A percentile compares a stretch with the other conserved stretches of the same genome.
These are phyloP conservation scores for Crassisporium funariophilum DNA, from an alignment of 768 basidiomycete species.

Conservation along the genomic window DNA sequence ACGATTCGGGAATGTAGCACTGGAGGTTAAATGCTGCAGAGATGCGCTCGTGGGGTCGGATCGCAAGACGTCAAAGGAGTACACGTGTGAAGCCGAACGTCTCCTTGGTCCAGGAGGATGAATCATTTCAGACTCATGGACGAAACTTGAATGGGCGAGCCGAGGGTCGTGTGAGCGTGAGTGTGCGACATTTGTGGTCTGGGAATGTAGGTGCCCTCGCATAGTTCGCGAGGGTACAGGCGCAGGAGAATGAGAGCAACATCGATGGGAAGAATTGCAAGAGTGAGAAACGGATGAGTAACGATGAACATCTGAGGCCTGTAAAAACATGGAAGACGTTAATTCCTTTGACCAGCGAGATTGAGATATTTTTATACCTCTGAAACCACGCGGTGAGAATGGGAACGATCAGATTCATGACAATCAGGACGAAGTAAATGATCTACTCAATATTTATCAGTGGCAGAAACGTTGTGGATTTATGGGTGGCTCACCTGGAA, in stretches of 20 bases:
- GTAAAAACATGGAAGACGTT: not conserved
- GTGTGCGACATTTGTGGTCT: not conserved
- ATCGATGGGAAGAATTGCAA: not conserved
- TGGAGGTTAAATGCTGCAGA: conserved; percentile 46
- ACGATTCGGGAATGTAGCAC: conserved; percentile 38
- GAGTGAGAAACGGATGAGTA: not conserved
- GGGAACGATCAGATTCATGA: not conserved
- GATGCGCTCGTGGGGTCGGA: conserved; percentile 43
- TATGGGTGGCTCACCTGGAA: conserved; percentile 42
- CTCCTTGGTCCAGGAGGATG: not conserved
- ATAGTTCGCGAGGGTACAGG: not conserved
- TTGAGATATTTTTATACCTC: not conserved
- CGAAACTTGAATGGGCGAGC: not conserved
- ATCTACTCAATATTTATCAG: conserved; percentile 1
- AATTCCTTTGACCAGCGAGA: not conserved
- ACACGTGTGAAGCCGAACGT: conserved; percentile 7
- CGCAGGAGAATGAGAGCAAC: not conserved
- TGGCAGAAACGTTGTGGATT: not conserved
- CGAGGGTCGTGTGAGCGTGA: not conserved
- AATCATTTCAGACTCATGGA: not conserved
- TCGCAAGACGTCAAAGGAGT: conserved; percentile 48
- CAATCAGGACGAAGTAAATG: too few relatives aligned
- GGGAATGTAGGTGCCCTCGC: not conserved
- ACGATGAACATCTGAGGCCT: not conserved
- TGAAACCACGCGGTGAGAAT: conserved; percentile 2